Base-by-base conservation (phyloP, 768 basidiomycete genomes). In the Sarcomyxa edulis region DNA sequence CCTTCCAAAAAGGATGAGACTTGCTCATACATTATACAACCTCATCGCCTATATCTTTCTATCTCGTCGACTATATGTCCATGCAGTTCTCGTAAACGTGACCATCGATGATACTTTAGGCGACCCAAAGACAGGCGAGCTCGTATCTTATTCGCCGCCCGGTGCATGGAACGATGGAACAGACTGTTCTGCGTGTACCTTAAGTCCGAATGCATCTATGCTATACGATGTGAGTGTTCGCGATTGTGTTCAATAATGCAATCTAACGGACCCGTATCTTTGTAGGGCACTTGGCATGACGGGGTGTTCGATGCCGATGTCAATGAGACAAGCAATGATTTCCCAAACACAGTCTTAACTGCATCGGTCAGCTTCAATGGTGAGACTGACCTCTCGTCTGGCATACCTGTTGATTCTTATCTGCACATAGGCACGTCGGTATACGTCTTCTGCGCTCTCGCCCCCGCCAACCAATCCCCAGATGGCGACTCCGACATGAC, bases 31-130 rank as follows among this genome's bases (percentile, higher is more conserved):
- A n/a, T n/a, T n/a, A n/a, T n/a, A n/a, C n/a, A n/a, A n/a, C n/a
- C n/a, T n/a, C n/a, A n/a, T n/a, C n/a, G n/a, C n/a, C n/a, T n/a
- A n/a, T n/a, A n/a, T n/a, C n/a, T n/a, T n/a, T n/a, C n/a, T n/a
- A n/a, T n/a, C n/a, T n/a, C n/a, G n/a, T n/a, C n/a, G n/a, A n/a
- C n/a, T n/a, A n/a, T n/a, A n/a, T 20, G 21, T 26, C n/a, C 3
- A 14, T 23, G 41, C 34, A 36, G 18, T 15, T 12, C 50, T 61
- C 16, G 49, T 59, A 15, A 69, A 71, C 39, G 46, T 62, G 21
- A 69, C 70, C 6, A 58, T 72, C 27, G 69, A 72, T 54, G 68
- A 69, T 47, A 55, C 56, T 22, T 44, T 48, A 15, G 58, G 59
- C 23, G 56, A 65, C 44, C 39, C 49, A 11, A 16, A 39, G 16